phyloP scores from a whole-genome alignment of 306 rosid species.

The Aeschynomene evenia region DNA sequence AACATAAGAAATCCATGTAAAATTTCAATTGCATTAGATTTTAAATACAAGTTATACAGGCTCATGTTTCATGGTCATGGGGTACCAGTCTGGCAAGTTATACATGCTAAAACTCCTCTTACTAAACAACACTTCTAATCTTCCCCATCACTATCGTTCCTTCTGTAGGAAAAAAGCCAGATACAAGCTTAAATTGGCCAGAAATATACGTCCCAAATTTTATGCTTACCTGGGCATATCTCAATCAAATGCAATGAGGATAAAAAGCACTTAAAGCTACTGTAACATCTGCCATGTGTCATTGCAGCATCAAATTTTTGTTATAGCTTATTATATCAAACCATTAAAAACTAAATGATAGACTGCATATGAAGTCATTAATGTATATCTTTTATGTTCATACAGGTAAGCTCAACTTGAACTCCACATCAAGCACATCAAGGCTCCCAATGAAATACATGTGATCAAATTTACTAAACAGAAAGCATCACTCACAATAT shows the following conservation, averaged over 20 bases:
- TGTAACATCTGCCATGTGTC: background rate
- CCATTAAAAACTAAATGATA: background rate
- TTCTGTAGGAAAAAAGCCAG: background rate
- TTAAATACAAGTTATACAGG: background rate
- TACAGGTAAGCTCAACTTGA: background rate
- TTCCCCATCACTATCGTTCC: background rate
- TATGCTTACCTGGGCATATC: slow-evolving; percentile 3
- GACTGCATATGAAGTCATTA: background rate
- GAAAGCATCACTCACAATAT: background rate
- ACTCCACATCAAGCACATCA: background rate
- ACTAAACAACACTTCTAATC: no score
- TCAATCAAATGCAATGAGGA: slow-evolving; percentile 5
- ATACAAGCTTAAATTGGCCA: background rate
- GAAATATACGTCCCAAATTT: background rate
- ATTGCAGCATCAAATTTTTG: background rate
- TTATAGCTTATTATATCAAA: slow-evolving; percentile 17
- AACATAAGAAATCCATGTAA: slow-evolving; percentile 16
- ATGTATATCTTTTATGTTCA: background rate
- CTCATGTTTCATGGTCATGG: no score
- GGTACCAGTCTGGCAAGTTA: background rate
- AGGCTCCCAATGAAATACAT: slow-evolving; percentile 3
- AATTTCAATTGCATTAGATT: background rate
- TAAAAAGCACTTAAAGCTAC: background rate
- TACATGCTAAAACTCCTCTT: background rate
- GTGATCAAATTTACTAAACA: background rate